Percentiles rank a stretch among this genome's conserved stretches.
Evolutionary conservation across 345 rosid genomes (phyloP).

Genomic region (Syzygium aromaticum): DNA sequence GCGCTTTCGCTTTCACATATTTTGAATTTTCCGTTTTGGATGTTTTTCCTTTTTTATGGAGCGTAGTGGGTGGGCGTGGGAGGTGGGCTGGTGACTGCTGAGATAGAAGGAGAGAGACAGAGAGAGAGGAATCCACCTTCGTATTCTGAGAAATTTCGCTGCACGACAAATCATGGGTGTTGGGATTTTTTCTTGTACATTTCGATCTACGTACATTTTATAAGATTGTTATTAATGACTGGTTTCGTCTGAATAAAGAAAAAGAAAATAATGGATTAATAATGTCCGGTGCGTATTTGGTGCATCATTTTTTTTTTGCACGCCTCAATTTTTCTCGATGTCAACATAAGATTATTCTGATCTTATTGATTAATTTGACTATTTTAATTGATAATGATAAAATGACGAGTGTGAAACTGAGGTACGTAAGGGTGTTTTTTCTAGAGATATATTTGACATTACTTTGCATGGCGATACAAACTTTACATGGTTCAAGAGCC

Average conservation of each 20-base stretch:
- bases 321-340: neutral
- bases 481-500: neutral
- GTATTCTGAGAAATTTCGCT: neutral
- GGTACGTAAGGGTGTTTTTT: neutral
- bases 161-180: neutral
- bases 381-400: neutral
- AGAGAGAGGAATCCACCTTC: neutral
- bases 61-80: neutral
- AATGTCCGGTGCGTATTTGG: neutral
- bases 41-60: neutral
- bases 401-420: neutral
- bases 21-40: neutral
- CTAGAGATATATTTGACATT: neutral
- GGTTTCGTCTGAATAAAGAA: too few species aligned
- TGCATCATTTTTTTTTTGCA: neutral
- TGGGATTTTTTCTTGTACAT: neutral
- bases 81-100: neutral
- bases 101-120: neutral
- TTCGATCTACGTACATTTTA: neutral
- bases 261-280: neutral
- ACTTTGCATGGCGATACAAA: neutral
- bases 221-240: neutral
- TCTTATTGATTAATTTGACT: neutral
- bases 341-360: neutral
- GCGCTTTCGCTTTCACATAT: neutral